Evolutionary conservation across 2,329 filamentous ascomycete genomes (phyloP).

Genomic region (Fusarium keratoplasticum): DNA sequence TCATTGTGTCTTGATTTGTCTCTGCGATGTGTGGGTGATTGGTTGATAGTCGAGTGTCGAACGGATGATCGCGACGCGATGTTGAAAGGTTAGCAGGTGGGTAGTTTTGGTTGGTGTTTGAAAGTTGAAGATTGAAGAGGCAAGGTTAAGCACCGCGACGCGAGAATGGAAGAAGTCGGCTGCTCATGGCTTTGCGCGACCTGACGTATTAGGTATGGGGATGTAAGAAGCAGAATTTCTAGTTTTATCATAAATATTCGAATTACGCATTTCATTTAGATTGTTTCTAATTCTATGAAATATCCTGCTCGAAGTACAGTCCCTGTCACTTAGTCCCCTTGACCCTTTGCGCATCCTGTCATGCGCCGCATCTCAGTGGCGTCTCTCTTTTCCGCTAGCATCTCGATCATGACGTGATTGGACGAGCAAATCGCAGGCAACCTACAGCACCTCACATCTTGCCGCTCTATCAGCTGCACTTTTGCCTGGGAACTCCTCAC

Average conservation of each 20-base stretch:
- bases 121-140: constrained; percentile 10
- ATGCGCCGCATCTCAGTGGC: constrained; percentile 28
- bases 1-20: constrained; percentile 50
- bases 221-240: background rate
- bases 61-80: background rate
- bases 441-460: constrained; percentile 1
- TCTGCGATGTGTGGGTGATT: background rate
- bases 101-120: constrained; percentile 2
- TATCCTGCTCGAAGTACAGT: background rate
- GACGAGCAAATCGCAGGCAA: constrained; percentile 16
- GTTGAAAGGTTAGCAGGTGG: background rate
- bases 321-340: background rate
- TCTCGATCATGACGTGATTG: constrained; percentile 44
- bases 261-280: background rate
- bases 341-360: background rate
- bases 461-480: constrained; percentile 1
- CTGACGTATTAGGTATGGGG: background rate
- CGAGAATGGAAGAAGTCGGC: background rate
- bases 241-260: background rate
- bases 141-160: constrained; percentile 1
- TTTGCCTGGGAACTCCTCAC: background rate
- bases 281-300: background rate
- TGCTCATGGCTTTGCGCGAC: background rate
- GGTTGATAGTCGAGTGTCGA: background rate
- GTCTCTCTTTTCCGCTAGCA: constrained; percentile 29